Evolutionary conservation across 2,329 filamentous ascomycete species (phyloP), one percentile per base, ranked within the genome.

Genomic region (Curvularia hawaiiensis): DNA sequence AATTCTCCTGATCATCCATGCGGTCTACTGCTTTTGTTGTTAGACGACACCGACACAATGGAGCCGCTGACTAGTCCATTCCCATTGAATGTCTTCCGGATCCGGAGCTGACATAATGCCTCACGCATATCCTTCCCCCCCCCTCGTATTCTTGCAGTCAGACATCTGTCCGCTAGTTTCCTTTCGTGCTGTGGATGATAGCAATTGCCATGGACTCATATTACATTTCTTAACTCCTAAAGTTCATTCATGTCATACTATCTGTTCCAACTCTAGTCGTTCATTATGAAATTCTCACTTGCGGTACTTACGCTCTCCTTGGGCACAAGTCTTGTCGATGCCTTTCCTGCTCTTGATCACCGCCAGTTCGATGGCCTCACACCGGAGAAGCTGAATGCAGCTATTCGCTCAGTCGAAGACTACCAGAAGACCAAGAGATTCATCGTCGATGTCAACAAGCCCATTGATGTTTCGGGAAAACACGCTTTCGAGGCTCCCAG

Each of bases 401-500:
- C 64, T n/a, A 22, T 69, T 16, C 45, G 45, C 10, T 30, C 55
- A 2, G 52, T 67, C 7, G 50, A 64, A 7, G 50, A 61, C 11
- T 58, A 61, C 45, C 54, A 40, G 20, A 54, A 59, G n/a, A 54
- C 55, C 6, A 66, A 64, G 49, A 49, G 59, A 10, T 50, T 63
- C 16, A 47, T 60, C 31, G 18, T 67, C 16, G 60, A 66, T 33
- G 22, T 50, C 14, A 78, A 41, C 60, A 65, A 55, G 71, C 72
- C 33, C 70, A 78, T 63, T 43, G 68, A 48, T 9, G 33, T 59
- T 18, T 59, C 62, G 18, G 63, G 62, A 20, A 55, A 54, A 45
- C 57, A 67, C 20, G 54, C 59, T 10, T 80, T 76, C 49, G 59
- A 70, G 18, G 71, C 77, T 12, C 78, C 78, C 4, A 68, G 64